Base-by-base conservation (phyloP, 225 moss, liverwort and hornwort species). In the Pseudoscleropodium purum region DNA sequence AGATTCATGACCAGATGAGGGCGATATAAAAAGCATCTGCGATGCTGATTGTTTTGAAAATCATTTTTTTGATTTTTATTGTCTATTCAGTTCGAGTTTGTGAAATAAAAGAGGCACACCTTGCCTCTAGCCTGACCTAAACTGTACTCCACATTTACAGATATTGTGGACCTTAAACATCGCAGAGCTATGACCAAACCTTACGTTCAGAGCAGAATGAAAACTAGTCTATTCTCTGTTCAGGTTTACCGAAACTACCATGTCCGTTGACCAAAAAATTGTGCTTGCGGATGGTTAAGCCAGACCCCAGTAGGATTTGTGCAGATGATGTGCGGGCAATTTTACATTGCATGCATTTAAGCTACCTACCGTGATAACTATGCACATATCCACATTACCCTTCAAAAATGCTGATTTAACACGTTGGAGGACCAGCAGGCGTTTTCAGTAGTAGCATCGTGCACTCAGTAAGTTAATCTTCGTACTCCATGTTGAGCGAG, bases 201-300 rank as follows among this genome's bases (percentile, higher is more conserved):
- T 26, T 23, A 63, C 66, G 49, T 65, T 84, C 34, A 81, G 78
- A 85, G 69, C 25, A 79, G n/a, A 89, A 70, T 29, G 86, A 14
- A 47, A 27, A 27, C 26, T 86, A 73, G 34, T 59, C 56, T 82
- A 36, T 69, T 72, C 82, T 76, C 27, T 84, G 57, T 86, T 70
- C 49, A 78, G 33, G 70, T 78, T 70, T 57, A 78, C 76, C 45
- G 59, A 36, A 70, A 68, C 78, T 89, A 79, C 25, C 29, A 80
- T 81, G 51, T 87, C 76, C 77, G 23, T 88, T 25, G 80, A 88
- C 90, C 90, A 80, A 86, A 88, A 90, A 86, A 61, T 79, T 74
- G 88, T 47, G 88, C 88, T 75, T 76, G 63, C 57, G 64, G 70
- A 82, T 77, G 61, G 80, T 64, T 79, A 82, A 81, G 85, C 85